Percentiles rank a stretch among this genome's conserved stretches.
phyloP scores from a whole-genome alignment of 495 filamentous ascomycete genomes.

The Durotheca rogersii region DNA sequence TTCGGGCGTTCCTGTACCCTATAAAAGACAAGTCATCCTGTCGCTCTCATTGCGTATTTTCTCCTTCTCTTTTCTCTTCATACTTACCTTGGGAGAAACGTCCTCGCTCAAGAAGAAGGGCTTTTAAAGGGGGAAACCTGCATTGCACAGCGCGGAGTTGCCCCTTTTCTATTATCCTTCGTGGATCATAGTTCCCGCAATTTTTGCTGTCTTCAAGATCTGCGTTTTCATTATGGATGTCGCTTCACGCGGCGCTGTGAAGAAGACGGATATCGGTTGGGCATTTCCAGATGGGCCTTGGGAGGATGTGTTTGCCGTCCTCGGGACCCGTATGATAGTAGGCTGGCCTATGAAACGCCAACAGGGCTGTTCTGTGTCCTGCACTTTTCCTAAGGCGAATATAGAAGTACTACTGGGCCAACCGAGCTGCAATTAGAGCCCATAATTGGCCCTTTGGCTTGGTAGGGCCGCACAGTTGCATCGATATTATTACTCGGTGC shows the following conservation, averaged over 20 bases:
- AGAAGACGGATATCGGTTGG: conserved; percentile 53
- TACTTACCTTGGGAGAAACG: conserved; percentile 73
- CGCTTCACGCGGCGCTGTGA: conserved; percentile 25
- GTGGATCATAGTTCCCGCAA: conserved; percentile 67
- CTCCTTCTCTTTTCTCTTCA: conserved; percentile 61
- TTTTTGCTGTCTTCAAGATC: conserved; percentile 62
- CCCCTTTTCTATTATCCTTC: conserved; percentile 66
- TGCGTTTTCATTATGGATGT: conserved; percentile 36
- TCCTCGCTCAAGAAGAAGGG: conserved; percentile 62
- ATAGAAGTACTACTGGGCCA: no score
- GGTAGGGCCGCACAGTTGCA: neutral
- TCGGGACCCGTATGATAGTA: no score
- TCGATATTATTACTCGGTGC: neutral
- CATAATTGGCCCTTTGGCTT: neutral
- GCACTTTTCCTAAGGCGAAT: no score
- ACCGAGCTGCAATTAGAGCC: no score
- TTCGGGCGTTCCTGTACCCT: neutral
- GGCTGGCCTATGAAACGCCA: no score
- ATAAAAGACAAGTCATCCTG: conserved; percentile 30
- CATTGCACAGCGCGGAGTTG: conserved; percentile 76
- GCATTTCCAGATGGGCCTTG: no score
- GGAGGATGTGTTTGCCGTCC: no score
- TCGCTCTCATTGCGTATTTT: conserved; percentile 17
- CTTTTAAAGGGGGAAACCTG: conserved; percentile 64
- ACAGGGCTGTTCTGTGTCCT: no score